phyloP scores from a whole-genome alignment of 2,329 filamentous ascomycete species.

The Dactylonectria estremocensis region DNA sequence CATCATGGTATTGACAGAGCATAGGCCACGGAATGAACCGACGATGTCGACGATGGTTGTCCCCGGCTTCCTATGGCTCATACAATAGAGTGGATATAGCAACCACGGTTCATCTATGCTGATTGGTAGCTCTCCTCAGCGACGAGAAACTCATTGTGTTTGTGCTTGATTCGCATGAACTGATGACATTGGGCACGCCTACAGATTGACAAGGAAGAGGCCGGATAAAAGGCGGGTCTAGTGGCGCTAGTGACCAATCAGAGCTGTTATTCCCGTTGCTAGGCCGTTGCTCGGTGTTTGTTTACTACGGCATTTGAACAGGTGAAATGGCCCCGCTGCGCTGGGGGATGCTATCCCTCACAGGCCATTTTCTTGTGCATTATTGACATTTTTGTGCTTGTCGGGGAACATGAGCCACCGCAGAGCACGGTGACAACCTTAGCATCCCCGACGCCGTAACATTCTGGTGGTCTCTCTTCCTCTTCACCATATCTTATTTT shows the following conservation, averaged over 20 bases:
- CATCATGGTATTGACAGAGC: not conserved
- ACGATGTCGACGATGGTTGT: slow-evolving; percentile 7
- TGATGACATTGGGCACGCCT: slow-evolving; percentile 32
- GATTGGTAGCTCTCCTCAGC: slow-evolving; percentile 23
- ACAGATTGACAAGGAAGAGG: slow-evolving; percentile 40
- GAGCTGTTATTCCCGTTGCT: slow-evolving; percentile 47
- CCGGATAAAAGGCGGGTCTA: slow-evolving; percentile 34
- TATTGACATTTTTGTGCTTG: slow-evolving; percentile 41
- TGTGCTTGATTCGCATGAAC: slow-evolving; percentile 26
- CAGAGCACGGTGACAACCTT: slow-evolving; percentile 44
- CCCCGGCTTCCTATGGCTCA: slow-evolving; percentile 13
- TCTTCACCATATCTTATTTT: slow-evolving; percentile 23
- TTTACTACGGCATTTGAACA: slow-evolving; percentile 48
- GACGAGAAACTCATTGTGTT: slow-evolving; percentile 24
- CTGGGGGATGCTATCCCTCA: slow-evolving; percentile 33
- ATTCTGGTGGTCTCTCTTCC: slow-evolving; percentile 22
- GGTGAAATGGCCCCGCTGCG: slow-evolving; percentile 44
- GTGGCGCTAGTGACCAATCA: slow-evolving; percentile 42
- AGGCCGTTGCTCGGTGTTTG: slow-evolving; percentile 54
- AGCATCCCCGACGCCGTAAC: slow-evolving; percentile 35
- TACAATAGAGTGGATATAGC: slow-evolving; percentile 15
- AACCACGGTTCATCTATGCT: slow-evolving; percentile 27
- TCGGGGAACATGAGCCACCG: slow-evolving; percentile 29
- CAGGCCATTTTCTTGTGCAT: slow-evolving; percentile 40
- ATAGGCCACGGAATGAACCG: not conserved